These are phyloP conservation scores for Beverwykella pulmonaria DNA, from an alignment of 495 filamentous ascomycete genomes.

Conservation along the genomic window DNA sequence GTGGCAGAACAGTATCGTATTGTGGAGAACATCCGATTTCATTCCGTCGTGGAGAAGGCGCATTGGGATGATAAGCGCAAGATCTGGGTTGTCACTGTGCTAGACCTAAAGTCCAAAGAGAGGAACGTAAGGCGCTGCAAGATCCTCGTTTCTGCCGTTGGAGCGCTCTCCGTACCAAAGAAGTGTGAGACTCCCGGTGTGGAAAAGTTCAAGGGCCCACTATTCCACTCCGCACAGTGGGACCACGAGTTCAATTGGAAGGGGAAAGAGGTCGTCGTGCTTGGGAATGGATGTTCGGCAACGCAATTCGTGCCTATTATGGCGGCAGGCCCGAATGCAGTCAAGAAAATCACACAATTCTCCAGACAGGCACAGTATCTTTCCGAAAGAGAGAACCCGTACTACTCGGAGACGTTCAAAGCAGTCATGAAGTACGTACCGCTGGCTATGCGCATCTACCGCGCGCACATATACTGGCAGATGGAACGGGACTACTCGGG, in stretches of 20 bases:
- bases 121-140: conserved; percentile 51
- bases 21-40: conserved; percentile 49
- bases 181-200: conserved; percentile 53
- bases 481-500: conserved; percentile 43
- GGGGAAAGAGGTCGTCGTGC: conserved; percentile 62
- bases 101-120: conserved; percentile 44
- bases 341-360: conserved; percentile 41
- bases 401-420: conserved; percentile 40
- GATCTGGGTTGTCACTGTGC: conserved; percentile 52
- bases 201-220: conserved; percentile 52
- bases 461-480: conserved; percentile 37
- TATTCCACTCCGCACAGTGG: conserved; percentile 66
- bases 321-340: conserved; percentile 17
- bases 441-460: conserved; percentile 41
- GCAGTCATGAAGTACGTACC: conserved; percentile 39
- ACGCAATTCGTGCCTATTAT: conserved; percentile 45
- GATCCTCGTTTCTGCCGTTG: conserved; percentile 60
- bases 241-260: conserved; percentile 56
- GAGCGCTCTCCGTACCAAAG: conserved; percentile 54
- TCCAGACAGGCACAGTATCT: conserved; percentile 40
- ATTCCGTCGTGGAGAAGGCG: conserved; percentile 48
- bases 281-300: conserved; percentile 52
- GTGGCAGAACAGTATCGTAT: conserved; percentile 53
- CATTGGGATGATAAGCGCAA: conserved; percentile 50
- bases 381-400: conserved; percentile 36